Percentiles rank a stretch among this genome's conserved stretches.
These are phyloP conservation scores for Blumeriella jaapii DNA, from an alignment of 2,329 filamentous ascomycete genomes.

Conservation along the genomic window DNA sequence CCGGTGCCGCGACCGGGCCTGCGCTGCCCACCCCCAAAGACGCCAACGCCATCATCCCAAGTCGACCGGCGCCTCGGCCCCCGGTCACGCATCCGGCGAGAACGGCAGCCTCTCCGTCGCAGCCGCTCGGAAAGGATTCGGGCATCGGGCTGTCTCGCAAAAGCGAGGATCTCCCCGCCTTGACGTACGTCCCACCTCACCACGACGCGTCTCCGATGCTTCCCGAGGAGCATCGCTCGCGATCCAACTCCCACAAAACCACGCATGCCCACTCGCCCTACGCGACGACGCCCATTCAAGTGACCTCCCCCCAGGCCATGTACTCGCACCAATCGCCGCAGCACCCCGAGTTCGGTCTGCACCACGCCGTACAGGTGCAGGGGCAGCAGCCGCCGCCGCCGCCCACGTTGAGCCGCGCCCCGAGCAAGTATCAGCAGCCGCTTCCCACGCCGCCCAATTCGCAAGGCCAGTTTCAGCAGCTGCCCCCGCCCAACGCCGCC, in stretches of 20 bases:
- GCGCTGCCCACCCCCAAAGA: constrained; percentile 34
- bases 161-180: constrained; percentile 39
- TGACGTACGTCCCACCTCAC: constrained; percentile 27
- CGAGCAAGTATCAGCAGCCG: constrained; percentile 56
- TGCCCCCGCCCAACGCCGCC: constrained; percentile 29
- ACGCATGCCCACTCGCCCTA: constrained; percentile 30
- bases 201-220: constrained; percentile 39
- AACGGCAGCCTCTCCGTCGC: constrained; percentile 43
- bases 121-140: constrained; percentile 49
- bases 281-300: constrained; percentile 18
- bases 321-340: constrained; percentile 57
- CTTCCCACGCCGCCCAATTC: constrained; percentile 40
- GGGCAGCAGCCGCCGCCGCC: too few species aligned
- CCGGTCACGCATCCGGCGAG: constrained; percentile 56
- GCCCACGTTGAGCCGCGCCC: constrained; percentile 57
- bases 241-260: constrained; percentile 56
- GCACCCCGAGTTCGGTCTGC: constrained; percentile 75
- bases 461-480: constrained; percentile 36
- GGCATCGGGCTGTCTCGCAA: constrained; percentile 50
- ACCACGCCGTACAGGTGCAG: constrained; percentile 56
- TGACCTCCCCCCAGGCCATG: constrained; percentile 27
- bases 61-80: constrained; percentile 78
- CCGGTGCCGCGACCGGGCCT: constrained; percentile 55
- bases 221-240: constrained; percentile 54
- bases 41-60: constrained; percentile 56